Evolutionary conservation across 768 basidiomycete genomes (phyloP).

Genomic region (Russula ochroleuca): DNA sequence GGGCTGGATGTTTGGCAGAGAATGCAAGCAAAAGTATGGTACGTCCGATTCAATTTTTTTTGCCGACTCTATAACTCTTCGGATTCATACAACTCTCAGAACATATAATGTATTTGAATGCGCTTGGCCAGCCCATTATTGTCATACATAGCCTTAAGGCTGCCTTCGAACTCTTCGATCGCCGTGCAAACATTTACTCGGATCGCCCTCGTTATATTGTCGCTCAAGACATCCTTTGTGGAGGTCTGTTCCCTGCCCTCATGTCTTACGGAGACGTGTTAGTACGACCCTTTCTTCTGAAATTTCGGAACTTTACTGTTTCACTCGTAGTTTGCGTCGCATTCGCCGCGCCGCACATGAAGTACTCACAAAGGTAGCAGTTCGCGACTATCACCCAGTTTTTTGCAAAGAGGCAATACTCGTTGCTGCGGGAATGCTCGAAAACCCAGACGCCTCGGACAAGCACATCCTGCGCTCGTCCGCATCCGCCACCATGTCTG

Average conservation of each 20-base stretch:
- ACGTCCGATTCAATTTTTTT: not conserved
- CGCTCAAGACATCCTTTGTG: constrained; percentile 34
- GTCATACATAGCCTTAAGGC: constrained; percentile 35
- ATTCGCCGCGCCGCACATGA: constrained; percentile 20
- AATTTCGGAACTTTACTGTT: not conserved
- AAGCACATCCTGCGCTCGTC: constrained; percentile 10
- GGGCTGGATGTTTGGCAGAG: not conserved
- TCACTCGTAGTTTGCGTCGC: constrained; percentile 12
- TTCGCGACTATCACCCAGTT: constrained; percentile 3
- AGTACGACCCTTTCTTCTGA: not conserved
- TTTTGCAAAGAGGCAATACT: constrained; percentile 9
- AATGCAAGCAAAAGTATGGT: constrained; percentile 10
- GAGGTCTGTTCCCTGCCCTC: constrained; percentile 33
- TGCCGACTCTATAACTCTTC: not conserved
- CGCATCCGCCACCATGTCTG: not conserved
- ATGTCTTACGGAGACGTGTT: constrained; percentile 30
- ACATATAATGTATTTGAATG: constrained; percentile 11
- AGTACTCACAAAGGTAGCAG: constrained; percentile 6
- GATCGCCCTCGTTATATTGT: constrained; percentile 33
- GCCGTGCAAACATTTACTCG: constrained; percentile 32
- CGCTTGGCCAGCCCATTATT: constrained; percentile 24
- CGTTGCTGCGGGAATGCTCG: not conserved
- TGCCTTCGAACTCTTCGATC: constrained; percentile 40
- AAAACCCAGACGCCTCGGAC: not conserved
- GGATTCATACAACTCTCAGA: not conserved